These are phyloP conservation scores for Stephanodiscus minutulus DNA, from an alignment of 108 stramenopile genomes.

Conservation along the genomic window DNA sequence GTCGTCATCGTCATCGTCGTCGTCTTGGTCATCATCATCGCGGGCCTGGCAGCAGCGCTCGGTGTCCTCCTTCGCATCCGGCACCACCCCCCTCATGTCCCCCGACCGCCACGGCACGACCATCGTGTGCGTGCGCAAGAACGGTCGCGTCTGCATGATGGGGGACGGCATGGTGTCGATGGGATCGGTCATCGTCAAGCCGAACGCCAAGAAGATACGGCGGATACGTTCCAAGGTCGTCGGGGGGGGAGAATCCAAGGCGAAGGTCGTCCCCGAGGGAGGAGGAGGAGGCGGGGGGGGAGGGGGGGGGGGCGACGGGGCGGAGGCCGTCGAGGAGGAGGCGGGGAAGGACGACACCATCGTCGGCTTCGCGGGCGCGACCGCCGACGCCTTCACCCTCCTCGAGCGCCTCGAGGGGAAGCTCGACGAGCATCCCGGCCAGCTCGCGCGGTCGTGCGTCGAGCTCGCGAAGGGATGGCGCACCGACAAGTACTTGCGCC, in stretches of 20 bases:
- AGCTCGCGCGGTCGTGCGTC: slow-evolving; percentile 91
- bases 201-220: slow-evolving; percentile 94
- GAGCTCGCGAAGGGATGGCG: slow-evolving; percentile 99
- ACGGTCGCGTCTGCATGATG: slow-evolving; percentile 97
- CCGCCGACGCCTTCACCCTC: slow-evolving; percentile 97
- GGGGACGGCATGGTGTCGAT: slow-evolving; percentile 99
- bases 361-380: slow-evolving; percentile 97
- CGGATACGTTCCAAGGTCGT: too few relatives aligned
- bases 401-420: slow-evolving; percentile 96
- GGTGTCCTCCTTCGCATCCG: not conserved
- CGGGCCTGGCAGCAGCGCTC: too few relatives aligned
- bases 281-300: not conserved
- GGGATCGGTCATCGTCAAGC: slow-evolving; percentile 92
- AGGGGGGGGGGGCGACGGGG: not conserved
- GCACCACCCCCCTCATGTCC: not conserved
- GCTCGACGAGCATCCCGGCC: slow-evolving; percentile 95
- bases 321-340: slow-evolving; percentile 27
- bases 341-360: slow-evolving; percentile 67
- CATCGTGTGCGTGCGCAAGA: slow-evolving; percentile 95
- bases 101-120: slow-evolving; percentile 56
- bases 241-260: slow-evolving; percentile 64
- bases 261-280: slow-evolving; percentile 6
- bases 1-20: too few relatives aligned
- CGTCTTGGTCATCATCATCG: too few relatives aligned
- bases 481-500: slow-evolving; percentile 95